Evolutionary conservation across 1,284 basidiomycete genomes (phyloP), one percentile per base, ranked within the genome.

Genomic region (Inonotus hispidus): DNA sequence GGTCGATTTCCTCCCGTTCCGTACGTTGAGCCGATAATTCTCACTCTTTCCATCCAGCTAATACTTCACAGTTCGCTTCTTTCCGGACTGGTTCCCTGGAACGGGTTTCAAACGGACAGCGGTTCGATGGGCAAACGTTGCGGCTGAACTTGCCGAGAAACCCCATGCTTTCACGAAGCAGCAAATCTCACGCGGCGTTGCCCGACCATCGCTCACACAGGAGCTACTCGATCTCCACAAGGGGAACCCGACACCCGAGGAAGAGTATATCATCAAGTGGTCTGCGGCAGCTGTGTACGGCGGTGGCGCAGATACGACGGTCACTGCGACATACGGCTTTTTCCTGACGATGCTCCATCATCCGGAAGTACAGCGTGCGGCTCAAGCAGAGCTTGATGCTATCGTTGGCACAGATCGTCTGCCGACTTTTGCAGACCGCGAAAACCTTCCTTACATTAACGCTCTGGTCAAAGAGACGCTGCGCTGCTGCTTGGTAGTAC

Each of bases 351-450:
- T 69, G 65, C 19, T 64, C 13, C 60, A 65, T 50, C 69, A 65
- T 50, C 66, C 64, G 8, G 65, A 67, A n/a, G 58, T 63, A 5
- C 67, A 68, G 38, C 50, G 39, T 7, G 64, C 61, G 23, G 65
- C 68, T 19, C 71, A 72, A 39, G 35, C 60, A 8, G 72, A 73
- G 59, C 60, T 73, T 32, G 70, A 73, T 55, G 23, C 25, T 3
- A 63, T 73, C 14, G 65, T 70, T 21, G 67, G 67, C 1, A 16
- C 56, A 4, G 59, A 66, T 11, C 64, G 71, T 37, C 57, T 72
- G 27, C 71, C 71, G 2, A 66, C 66, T 4, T 71, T 71, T 41
- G 61, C 41, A 10, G 72, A 73, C 53, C 39, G 68, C 2, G 58
- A 61, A 3, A 52, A 38, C 5, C 56, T 73, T 39, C 66, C 69